These are phyloP conservation scores for Tubosaeta brunneosetosa DNA, from an alignment of 768 basidiomycete genomes.

Conservation along the genomic window DNA sequence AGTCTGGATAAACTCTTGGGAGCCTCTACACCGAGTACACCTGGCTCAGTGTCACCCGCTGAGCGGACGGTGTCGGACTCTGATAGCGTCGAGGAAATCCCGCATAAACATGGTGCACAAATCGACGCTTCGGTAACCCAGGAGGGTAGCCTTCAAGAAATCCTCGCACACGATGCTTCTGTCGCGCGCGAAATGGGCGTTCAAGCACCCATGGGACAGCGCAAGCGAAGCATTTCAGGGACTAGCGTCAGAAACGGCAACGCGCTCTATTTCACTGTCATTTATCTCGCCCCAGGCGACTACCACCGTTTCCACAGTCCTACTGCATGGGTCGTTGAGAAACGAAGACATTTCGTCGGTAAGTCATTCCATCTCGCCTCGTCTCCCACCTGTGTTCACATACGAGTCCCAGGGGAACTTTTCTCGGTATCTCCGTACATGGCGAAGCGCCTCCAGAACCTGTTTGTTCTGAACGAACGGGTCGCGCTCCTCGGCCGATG, in stretches of 20 bases:
- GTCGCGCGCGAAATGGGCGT: slow-evolving; percentile 74
- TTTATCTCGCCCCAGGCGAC: slow-evolving; percentile 97
- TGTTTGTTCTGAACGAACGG: slow-evolving; percentile 98
- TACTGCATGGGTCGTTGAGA: slow-evolving; percentile 96
- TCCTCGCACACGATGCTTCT: slow-evolving; percentile 59
- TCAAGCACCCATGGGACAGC: slow-evolving; percentile 33
- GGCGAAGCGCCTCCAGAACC: slow-evolving; percentile 83
- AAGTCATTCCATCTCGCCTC: slow-evolving; percentile 18
- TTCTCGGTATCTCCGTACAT: slow-evolving; percentile 97
- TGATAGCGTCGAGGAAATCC: slow-evolving; percentile 25
- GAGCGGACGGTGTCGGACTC: slow-evolving; percentile 16
- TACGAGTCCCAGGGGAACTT: slow-evolving; percentile 60
- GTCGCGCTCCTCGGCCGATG: slow-evolving; percentile 93
- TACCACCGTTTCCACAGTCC: slow-evolving; percentile 98
- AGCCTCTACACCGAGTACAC: slow-evolving; percentile 35
- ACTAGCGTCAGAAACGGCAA: slow-evolving; percentile 66
- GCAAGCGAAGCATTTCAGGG: slow-evolving; percentile 37
- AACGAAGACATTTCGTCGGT: slow-evolving; percentile 91
- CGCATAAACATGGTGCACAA: slow-evolving; percentile 58
- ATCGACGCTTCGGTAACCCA: slow-evolving; percentile 74
- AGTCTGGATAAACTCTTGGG: slow-evolving; percentile 89
- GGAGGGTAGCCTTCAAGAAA: slow-evolving; percentile 48
- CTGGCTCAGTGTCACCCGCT: slow-evolving; percentile 35
- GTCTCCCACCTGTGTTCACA: background rate
- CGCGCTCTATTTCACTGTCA: slow-evolving; percentile 86